A percentile compares a stretch with the other conserved stretches of the same genome.
Evolutionary conservation across 768 basidiomycete species (phyloP).

Genomic region (Rhodotorula taiwanensis): DNA sequence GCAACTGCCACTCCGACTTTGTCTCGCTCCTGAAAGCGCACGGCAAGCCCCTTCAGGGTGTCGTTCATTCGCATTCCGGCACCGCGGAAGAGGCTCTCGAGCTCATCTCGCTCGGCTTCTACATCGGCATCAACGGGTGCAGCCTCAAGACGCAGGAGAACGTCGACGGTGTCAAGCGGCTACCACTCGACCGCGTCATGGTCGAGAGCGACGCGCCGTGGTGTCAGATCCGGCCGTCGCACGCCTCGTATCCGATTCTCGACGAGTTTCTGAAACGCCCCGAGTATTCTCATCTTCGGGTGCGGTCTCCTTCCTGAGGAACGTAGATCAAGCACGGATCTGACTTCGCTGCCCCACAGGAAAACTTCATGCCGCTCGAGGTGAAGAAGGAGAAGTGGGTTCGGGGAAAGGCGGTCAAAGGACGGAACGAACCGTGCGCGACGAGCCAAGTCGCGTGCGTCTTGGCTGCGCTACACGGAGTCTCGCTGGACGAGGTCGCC

Average conservation of each 20-base stretch:
- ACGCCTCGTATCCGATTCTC: constrained; percentile 37
- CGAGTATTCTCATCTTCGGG: neutral
- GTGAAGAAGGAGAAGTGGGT: constrained; percentile 44
- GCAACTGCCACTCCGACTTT: constrained; percentile 67
- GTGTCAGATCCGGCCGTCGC: constrained; percentile 40
- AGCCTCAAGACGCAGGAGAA: constrained; percentile 67
- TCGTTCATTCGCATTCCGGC: constrained; percentile 79
- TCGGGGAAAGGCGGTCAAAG: constrained; percentile 56
- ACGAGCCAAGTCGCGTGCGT: constrained; percentile 70
- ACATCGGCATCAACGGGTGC: constrained; percentile 56
- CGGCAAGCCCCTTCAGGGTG: constrained; percentile 62
- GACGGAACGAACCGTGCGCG: constrained; percentile 64
- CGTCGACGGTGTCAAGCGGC: constrained; percentile 52
- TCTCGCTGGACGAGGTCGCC: constrained; percentile 54
- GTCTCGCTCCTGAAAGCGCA: constrained; percentile 61
- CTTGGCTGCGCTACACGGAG: constrained; percentile 50
- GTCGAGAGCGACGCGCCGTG: constrained; percentile 62
- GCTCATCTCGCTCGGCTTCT: constrained; percentile 64
- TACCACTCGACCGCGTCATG: constrained; percentile 59
- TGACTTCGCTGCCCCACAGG: neutral
- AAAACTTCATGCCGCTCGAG: constrained; percentile 53
- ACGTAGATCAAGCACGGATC: no score
- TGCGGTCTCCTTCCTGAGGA: constrained; percentile 18
- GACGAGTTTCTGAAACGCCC: neutral
- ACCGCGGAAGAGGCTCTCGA: constrained; percentile 57